These are phyloP conservation scores for Geosmithia putterillii DNA, from an alignment of 2,329 filamentous ascomycete species.

Conservation along the genomic window DNA sequence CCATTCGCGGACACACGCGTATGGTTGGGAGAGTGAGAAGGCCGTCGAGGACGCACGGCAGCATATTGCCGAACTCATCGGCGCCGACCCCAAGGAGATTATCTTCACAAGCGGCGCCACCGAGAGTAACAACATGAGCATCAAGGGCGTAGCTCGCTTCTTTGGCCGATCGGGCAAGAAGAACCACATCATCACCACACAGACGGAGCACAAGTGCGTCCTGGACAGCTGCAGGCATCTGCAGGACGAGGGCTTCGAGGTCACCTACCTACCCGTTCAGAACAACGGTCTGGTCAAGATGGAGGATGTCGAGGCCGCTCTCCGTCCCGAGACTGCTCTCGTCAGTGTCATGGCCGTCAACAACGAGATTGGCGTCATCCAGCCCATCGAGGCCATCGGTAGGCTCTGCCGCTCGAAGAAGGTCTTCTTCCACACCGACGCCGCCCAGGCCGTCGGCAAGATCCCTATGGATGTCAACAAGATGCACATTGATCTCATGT, in stretches of 20 bases:
- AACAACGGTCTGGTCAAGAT: constrained; percentile 76
- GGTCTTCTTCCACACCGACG: constrained; percentile 97
- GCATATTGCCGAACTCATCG: constrained; percentile 77
- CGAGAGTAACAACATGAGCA: constrained; percentile 99
- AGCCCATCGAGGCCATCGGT: constrained; percentile 88
- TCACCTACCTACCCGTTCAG: constrained; percentile 93
- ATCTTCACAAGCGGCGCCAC: constrained; percentile 98
- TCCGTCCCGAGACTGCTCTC: constrained; percentile 79
- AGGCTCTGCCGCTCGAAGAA: constrained; percentile 83
- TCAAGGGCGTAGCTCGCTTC: constrained; percentile 95
- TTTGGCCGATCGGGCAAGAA: constrained; percentile 91
- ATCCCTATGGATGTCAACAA: constrained; percentile 93
- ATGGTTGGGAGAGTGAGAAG: constrained; percentile 97
- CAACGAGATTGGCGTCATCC: constrained; percentile 99
- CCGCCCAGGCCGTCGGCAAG: constrained; percentile 95
- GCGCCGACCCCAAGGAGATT: constrained; percentile 93
- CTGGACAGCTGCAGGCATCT: constrained; percentile 93
- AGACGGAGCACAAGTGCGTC: constrained; percentile 98
- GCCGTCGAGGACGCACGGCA: constrained; percentile 78
- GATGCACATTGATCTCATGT: constrained; percentile 98
- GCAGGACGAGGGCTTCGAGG: constrained; percentile 89
- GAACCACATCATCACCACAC: constrained; percentile 93
- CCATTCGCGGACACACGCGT: constrained; percentile 92
- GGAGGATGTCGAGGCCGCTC: constrained; percentile 74
- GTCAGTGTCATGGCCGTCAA: constrained; percentile 99